Conservation (phyloP, 1,139 yeast genomes). For the Blastobotrys apis region DNA sequence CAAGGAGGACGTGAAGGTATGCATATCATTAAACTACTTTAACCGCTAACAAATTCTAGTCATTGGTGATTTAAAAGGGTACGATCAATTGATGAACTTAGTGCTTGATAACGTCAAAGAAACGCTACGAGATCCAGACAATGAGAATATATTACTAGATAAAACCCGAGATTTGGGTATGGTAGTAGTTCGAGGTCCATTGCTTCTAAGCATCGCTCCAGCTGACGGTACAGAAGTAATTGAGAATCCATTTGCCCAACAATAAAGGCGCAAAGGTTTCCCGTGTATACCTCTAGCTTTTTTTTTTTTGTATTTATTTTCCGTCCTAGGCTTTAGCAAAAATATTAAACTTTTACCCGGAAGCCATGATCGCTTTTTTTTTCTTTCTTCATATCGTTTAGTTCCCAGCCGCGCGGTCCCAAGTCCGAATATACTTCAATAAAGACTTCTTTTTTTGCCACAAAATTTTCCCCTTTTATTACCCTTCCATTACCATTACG, state of each 20-base stretch:
- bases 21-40: not conserved
- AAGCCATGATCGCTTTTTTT: no score
- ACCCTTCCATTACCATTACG: no score
- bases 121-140: slow-evolving; percentile 51
- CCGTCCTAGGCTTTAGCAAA: not conserved
- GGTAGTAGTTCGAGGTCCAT: slow-evolving; percentile 85
- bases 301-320: slow-evolving; percentile 3
- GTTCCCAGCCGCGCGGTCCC: no score
- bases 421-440: no score
- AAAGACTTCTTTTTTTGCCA: no score
- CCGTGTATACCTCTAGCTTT: not conserved
- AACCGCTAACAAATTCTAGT: slow-evolving; percentile 37
- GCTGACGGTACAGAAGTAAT: slow-evolving; percentile 77
- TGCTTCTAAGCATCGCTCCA: slow-evolving; percentile 76
- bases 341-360: no score
- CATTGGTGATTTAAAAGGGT: slow-evolving; percentile 77
- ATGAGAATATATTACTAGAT: slow-evolving; percentile 46
- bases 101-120: slow-evolving; percentile 85
- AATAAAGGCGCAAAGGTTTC: slow-evolving; percentile 9
- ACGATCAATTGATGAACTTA: slow-evolving; percentile 87
- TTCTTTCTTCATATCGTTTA: no score
- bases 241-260: slow-evolving; percentile 56
- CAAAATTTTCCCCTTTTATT: no score
- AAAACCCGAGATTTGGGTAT: slow-evolving; percentile 62
- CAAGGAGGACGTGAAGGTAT: slow-evolving; percentile 69